A percentile compares a stretch with the other conserved stretches of the same genome.
Conservation (phyloP, 2,329 filamentous ascomycete genomes). For the Exophiala phaeomuriformis region DNA sequence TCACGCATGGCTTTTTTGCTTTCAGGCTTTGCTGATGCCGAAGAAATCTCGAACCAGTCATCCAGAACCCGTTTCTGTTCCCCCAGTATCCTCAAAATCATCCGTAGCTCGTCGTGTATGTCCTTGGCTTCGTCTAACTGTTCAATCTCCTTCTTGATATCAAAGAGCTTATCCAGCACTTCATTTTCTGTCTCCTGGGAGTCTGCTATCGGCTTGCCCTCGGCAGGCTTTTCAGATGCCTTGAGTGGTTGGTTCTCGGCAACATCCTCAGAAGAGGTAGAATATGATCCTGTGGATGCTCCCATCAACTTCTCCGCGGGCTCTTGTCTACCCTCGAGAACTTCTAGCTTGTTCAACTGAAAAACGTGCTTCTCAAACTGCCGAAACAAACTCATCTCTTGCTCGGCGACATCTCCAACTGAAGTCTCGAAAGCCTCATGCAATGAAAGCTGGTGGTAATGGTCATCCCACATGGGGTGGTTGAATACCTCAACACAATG, state of each 20-base stretch:
- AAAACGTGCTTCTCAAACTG: slow-evolving; percentile 50
- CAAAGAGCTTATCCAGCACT: slow-evolving; percentile 50
- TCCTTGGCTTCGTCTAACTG: slow-evolving; percentile 59
- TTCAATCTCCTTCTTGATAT: slow-evolving; percentile 51
- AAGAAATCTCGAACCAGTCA: slow-evolving; percentile 21
- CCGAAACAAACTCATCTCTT: slow-evolving; percentile 53
- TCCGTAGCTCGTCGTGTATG: slow-evolving; percentile 60
- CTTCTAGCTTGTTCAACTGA: slow-evolving; percentile 44
- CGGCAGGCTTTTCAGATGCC: not conserved
- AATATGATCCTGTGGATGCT: slow-evolving; percentile 31
- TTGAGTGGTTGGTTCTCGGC: slow-evolving; percentile 49
- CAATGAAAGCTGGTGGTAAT: slow-evolving; percentile 51
- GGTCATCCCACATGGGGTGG: slow-evolving; percentile 48
- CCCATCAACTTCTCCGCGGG: slow-evolving; percentile 42
- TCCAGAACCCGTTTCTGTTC: slow-evolving; percentile 44
- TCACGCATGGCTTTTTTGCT: not conserved
- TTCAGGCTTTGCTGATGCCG: not conserved
- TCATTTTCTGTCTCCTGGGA: slow-evolving; percentile 32
- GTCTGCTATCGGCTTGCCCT: slow-evolving; percentile 29
- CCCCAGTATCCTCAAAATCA: slow-evolving; percentile 49
- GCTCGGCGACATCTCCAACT: slow-evolving; percentile 50
- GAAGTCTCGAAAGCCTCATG: slow-evolving; percentile 61
- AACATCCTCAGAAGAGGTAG: slow-evolving; percentile 24
- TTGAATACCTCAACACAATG: slow-evolving; percentile 57
- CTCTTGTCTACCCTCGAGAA: slow-evolving; percentile 31